Conservation (phyloP, 768 basidiomycete species). For the Suillus subaureus region DNA sequence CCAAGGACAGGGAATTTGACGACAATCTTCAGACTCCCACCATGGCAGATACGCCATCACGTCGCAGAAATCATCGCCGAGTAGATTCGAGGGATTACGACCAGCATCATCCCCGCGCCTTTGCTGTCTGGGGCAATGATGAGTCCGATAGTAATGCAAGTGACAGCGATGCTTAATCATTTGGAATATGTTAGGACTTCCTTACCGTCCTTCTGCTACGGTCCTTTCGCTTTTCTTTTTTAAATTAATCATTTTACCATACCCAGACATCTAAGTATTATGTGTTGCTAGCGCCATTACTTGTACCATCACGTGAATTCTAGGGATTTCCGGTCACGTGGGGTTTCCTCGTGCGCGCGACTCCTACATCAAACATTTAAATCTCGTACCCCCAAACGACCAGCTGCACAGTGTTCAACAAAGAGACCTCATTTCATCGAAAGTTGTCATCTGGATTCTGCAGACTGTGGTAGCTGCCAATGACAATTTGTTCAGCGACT, state of each 20-base stretch:
- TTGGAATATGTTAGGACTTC: neutral
- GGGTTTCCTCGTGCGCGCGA: neutral
- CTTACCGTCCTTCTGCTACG: neutral
- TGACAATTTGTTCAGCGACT: slow-evolving; percentile 7
- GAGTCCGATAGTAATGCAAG: slow-evolving; percentile 87
- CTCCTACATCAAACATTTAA: neutral
- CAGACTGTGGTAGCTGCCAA: neutral
- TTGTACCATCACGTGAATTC: neutral
- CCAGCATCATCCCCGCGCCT: slow-evolving; percentile 51
- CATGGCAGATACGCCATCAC: slow-evolving; percentile 35
- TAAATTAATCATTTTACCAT: slow-evolving; percentile 2
- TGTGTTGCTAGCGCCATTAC: neutral
- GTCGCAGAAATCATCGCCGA: slow-evolving; percentile 18
- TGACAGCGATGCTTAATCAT: slow-evolving; percentile 55
- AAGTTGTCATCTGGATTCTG: neutral
- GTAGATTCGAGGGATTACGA: slow-evolving; percentile 23
- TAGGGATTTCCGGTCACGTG: neutral
- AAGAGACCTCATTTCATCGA: neutral
- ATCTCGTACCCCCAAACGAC: neutral
- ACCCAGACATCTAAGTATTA: neutral
- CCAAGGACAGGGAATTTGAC: slow-evolving; percentile 60
- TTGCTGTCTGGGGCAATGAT: slow-evolving; percentile 88
- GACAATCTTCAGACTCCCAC: slow-evolving; percentile 67
- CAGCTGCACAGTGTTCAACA: neutral
- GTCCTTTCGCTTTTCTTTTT: neutral